Evolutionary conservation across 1,139 yeast genomes (phyloP).

Genomic region (Blastobotrys buckinghamii): DNA sequence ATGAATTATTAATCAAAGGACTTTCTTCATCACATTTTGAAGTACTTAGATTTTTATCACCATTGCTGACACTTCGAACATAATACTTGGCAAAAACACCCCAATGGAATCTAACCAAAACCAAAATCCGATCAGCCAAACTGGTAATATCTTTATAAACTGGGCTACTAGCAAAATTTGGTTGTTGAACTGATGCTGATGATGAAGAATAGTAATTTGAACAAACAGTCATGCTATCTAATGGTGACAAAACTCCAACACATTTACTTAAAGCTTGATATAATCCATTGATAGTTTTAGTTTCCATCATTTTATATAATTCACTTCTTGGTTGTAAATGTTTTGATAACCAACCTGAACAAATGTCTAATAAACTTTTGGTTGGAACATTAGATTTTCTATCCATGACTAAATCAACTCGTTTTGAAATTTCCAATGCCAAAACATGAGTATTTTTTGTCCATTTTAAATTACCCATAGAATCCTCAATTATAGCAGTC

Average conservation of each 20-base stretch:
- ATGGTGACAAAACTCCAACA: conserved; percentile 18
- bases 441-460: conserved; percentile 72
- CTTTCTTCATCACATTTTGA: not conserved
- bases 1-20: not conserved
- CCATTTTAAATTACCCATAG: conserved; percentile 86
- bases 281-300: conserved; percentile 29
- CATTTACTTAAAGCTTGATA: conserved; percentile 17
- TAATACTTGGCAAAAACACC: conserved; percentile 52
- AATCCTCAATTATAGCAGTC: conserved; percentile 75
- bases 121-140: conserved; percentile 48
- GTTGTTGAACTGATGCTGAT: not conserved
- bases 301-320: conserved; percentile 73
- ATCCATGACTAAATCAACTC: conserved; percentile 36
- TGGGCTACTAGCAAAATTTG: conserved; percentile 13
- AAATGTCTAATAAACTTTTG: conserved; percentile 47
- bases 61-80: conserved; percentile 7
- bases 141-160: conserved; percentile 42
- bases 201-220: conserved; percentile 16
- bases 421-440: conserved; percentile 62
- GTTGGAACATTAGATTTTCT: conserved; percentile 15
- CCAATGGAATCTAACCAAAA: conserved; percentile 66
- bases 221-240: conserved; percentile 21
- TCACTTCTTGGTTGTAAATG: conserved; percentile 83
- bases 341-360: conserved; percentile 73
- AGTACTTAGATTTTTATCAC: conserved; percentile 15